phyloP scores from a whole-genome alignment of 371 early-diverging fungal genomes.

The Rhizomucor miehei region DNA sequence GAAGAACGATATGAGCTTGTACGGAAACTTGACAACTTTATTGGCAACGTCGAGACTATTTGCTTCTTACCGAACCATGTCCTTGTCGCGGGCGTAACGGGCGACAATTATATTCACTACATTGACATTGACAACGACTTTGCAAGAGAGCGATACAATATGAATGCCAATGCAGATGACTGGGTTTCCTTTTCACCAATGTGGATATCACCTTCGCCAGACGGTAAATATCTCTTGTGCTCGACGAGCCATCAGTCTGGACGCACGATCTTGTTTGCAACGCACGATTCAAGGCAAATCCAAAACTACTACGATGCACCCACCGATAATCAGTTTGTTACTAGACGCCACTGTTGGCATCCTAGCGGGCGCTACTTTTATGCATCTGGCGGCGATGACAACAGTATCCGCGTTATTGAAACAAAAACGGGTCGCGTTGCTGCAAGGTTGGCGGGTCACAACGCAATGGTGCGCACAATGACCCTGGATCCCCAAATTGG shows the following conservation, averaged over 20 bases:
- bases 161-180: constrained; percentile 78
- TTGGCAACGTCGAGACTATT: constrained; percentile 60
- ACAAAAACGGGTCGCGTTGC: constrained; percentile 53
- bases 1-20: constrained; percentile 15
- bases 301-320: constrained; percentile 67
- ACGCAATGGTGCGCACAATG: constrained; percentile 24
- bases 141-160: constrained; percentile 47
- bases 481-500: constrained; percentile 26
- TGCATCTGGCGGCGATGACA: constrained; percentile 64
- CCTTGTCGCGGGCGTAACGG: constrained; percentile 61
- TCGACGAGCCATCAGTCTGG: constrained; percentile 73
- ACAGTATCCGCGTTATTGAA: constrained; percentile 56
- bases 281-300: constrained; percentile 44
- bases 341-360: constrained; percentile 61
- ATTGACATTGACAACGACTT: constrained; percentile 46
- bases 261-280: constrained; percentile 64
- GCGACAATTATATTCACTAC: constrained; percentile 75
- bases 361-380: constrained; percentile 65
- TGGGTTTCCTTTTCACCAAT: constrained; percentile 83
- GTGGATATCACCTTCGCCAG: constrained; percentile 57
- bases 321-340: constrained; percentile 56
- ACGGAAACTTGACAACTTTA: constrained; percentile 42
- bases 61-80: constrained; percentile 44
- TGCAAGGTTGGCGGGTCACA: constrained; percentile 38
- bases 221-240: constrained; percentile 56